Percentiles rank a stretch among this genome's conserved stretches.
These are phyloP conservation scores for Coprinellus micaceus DNA, from an alignment of 768 basidiomycete species.

Conservation along the genomic window DNA sequence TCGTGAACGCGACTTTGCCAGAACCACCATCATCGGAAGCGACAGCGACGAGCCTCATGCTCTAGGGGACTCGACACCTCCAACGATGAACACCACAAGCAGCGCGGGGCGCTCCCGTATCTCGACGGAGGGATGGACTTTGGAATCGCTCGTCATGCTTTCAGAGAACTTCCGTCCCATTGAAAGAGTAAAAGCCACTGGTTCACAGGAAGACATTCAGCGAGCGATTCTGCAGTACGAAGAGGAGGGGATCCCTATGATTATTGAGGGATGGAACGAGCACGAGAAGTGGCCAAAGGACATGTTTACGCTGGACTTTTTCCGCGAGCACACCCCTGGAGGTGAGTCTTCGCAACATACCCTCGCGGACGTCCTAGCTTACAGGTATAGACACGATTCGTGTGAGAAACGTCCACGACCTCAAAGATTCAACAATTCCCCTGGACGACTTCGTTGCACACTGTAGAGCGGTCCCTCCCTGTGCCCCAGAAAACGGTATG, in stretches of 20 bases:
- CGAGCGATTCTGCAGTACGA: slow-evolving; percentile 45
- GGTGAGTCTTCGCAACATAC: not conserved
- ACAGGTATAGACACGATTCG: slow-evolving; percentile 29
- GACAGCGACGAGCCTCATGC: too few relatives aligned
- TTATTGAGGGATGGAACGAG: slow-evolving; percentile 60
- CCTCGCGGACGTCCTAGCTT: not conserved
- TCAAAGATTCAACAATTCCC: slow-evolving; percentile 49
- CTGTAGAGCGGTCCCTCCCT: slow-evolving; percentile 32
- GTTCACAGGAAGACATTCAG: slow-evolving; percentile 27
- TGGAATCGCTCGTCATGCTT: slow-evolving; percentile 35
- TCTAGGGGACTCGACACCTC: too few relatives aligned
- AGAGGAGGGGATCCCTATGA: slow-evolving; percentile 50
- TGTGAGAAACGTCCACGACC: slow-evolving; percentile 61
- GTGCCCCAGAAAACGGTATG: slow-evolving; percentile 37
- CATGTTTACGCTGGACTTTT: slow-evolving; percentile 55
- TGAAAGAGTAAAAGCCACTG: slow-evolving; percentile 27
- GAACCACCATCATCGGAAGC: not conserved
- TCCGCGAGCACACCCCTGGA: slow-evolving; percentile 29
- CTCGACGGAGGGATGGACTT: slow-evolving; percentile 50
- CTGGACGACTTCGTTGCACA: slow-evolving; percentile 51
- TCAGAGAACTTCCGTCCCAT: slow-evolving; percentile 38
- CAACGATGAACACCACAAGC: not conserved
- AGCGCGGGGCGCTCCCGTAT: slow-evolving; percentile 9
- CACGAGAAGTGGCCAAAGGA: slow-evolving; percentile 50
- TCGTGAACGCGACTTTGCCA: not conserved